phyloP scores from a whole-genome alignment of 345 rosid genomes.

The Excoecaria agallocha region DNA sequence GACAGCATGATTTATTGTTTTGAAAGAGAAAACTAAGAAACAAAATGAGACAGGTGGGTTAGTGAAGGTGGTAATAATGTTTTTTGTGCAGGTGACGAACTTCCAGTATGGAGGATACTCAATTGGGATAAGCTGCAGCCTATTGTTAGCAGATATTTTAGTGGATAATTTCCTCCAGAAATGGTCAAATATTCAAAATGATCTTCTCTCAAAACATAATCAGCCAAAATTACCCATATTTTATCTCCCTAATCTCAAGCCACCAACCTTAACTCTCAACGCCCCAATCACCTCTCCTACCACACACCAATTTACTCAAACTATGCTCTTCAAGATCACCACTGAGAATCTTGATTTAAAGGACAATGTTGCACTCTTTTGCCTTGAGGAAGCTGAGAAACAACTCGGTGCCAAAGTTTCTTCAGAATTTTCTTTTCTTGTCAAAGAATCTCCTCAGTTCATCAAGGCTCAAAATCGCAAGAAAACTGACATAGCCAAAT shows the following conservation, averaged over 20 bases:
- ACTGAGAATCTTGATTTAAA: background rate
- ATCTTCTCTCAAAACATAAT: slow-evolving; percentile 21
- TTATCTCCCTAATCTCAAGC: slow-evolving; percentile 45
- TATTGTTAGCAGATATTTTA: slow-evolving; percentile 58
- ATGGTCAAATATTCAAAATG: slow-evolving; percentile 58
- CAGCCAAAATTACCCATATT: slow-evolving; percentile 42
- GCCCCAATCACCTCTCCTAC: slow-evolving; percentile 28
- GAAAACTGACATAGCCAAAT: slow-evolving; percentile 17
- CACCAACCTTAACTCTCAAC: background rate
- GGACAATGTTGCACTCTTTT: slow-evolving; percentile 23
- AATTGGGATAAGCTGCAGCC: slow-evolving; percentile 76
- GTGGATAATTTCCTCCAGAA: slow-evolving; percentile 42
- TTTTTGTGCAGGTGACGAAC: slow-evolving; percentile 58
- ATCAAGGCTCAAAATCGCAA: slow-evolving; percentile 36
- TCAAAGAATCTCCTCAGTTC: slow-evolving; percentile 38
- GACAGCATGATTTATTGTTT: too few relatives aligned
- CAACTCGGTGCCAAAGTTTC: slow-evolving; percentile 20
- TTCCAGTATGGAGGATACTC: slow-evolving; percentile 88
- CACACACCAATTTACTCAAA: slow-evolving; percentile 31
- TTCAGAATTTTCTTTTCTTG: slow-evolving; percentile 32
- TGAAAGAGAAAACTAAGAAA: too few relatives aligned
- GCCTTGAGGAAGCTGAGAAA: slow-evolving; percentile 38
- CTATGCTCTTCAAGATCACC: slow-evolving; percentile 31
- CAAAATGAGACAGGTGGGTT: too few relatives aligned
- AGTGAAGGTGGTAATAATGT: too few relatives aligned